Base-by-base conservation (phyloP, 768 basidiomycete genomes). In the Dentipellis sp. region DNA sequence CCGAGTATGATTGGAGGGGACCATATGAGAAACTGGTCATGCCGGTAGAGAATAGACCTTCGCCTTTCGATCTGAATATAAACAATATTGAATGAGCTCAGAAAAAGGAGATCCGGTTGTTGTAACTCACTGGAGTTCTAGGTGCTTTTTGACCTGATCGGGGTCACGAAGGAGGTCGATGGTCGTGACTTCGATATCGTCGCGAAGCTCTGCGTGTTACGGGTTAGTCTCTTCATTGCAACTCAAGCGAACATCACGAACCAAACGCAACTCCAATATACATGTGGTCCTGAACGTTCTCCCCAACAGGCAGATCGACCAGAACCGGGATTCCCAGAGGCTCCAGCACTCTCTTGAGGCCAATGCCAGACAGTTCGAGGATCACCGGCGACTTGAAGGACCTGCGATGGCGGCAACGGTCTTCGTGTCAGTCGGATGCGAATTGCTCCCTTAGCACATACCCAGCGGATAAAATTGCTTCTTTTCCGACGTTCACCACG, bases 281-380 rank as follows among this genome's bases (percentile, higher is more conserved):
- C 52, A 64, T 55, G 56, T 82, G 80, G 56, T 81, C 79, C 58
- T 80, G 78, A n/a, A 78, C 66, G 59, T 81, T 81, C 63, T 73
- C 71, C 1, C 81, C 81, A 11, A 83, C 80, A 7, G 69, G 67
- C 5, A 81, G 67, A 48, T 78, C 74, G 22, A 78, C 51, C 54
- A 68, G 65, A 21, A 68, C 55, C 0, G 66, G 56, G 42, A 84
- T 70, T 2, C 72, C 74, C 16, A 77, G 61, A 4, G 58, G 66
- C 22, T 68, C n/a, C n/a, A n/a, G n/a, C n/a, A n/a, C n/a, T n/a
- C n/a, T n/a, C n/a, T n/a, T n/a, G n/a, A n/a, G n/a, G n/a, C n/a
- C n/a, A n/a, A n/a, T n/a, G n/a, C n/a, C n/a, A n/a, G n/a, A n/a
- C n/a, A n/a, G n/a, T n/a, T n/a, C n/a, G n/a, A n/a, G n/a, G n/a